These are phyloP conservation scores for Fusarium sp. DNA, from an alignment of 2,329 filamentous ascomycete genomes.

Conservation along the genomic window DNA sequence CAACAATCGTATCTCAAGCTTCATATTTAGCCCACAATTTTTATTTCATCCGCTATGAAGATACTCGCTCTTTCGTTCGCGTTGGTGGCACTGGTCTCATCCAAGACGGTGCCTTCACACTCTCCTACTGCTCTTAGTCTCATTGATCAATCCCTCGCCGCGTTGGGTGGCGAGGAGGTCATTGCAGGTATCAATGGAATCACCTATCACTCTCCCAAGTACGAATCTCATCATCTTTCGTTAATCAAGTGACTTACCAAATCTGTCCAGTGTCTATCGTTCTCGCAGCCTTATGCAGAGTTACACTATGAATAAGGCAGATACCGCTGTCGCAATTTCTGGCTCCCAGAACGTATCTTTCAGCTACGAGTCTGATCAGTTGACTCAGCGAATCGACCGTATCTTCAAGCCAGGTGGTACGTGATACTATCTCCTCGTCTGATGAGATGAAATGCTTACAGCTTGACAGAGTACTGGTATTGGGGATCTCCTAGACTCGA, in stretches of 20 bases:
- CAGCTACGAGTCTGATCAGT: slow-evolving; percentile 1
- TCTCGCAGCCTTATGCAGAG: slow-evolving; percentile 40
- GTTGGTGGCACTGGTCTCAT: neutral
- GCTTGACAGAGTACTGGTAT: slow-evolving; percentile 9
- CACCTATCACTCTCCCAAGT: slow-evolving; percentile 26
- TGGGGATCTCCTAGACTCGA: slow-evolving; percentile 27
- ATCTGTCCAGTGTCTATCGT: slow-evolving; percentile 9
- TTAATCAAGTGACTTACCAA: neutral
- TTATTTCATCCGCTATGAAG: slow-evolving; percentile 2
- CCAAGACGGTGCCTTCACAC: neutral
- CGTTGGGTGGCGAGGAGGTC: slow-evolving; percentile 14
- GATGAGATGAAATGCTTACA: neutral
- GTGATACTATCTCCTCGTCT: fast-evolving
- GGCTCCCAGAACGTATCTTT: slow-evolving; percentile 33
- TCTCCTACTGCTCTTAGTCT: neutral
- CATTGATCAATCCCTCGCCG: slow-evolving; percentile 12
- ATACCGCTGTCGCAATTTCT: slow-evolving; percentile 19
- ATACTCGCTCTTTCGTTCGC: slow-evolving; percentile 9
- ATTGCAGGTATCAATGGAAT: slow-evolving; percentile 12
- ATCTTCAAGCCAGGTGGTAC: slow-evolving; percentile 13
- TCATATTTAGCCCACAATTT: neutral
- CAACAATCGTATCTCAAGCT: neutral
- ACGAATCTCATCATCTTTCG: neutral
- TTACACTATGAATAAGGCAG: slow-evolving; percentile 20
- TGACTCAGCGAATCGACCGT: slow-evolving; percentile 27